Evolutionary conservation across 768 basidiomycete species (phyloP), one percentile per base, ranked within the genome.

Genomic region (Calocera cornea): DNA sequence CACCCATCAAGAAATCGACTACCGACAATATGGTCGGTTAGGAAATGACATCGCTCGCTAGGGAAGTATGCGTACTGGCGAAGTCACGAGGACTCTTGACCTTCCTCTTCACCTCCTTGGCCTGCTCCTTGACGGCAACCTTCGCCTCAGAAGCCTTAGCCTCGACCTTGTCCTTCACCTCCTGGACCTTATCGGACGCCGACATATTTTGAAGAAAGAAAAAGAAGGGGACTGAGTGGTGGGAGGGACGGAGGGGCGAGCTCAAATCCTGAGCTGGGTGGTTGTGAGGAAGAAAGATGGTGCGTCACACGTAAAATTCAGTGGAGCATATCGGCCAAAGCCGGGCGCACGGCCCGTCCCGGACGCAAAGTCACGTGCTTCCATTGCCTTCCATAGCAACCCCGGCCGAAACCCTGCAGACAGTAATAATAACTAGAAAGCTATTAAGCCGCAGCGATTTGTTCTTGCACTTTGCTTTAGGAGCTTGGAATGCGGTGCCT

Each of bases 1-100:
- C 92, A 78, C 92, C 92, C 92, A 95, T 95, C 81, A 94, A 77
- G 86, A 95, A 95, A 78, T 95, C 92, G 76, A 85, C 92, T 92
- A 74, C 40, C 64, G 22, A 29, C 34, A 49, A 64, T 12, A 38
- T n/a, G 34, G 19, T 17, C 41, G 12, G 24, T 34, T 8, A 38
- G 65, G 40, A 65, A 67, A 66, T 65, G 34, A 49, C 67, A n/a
- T 24, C 34, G 34, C 1, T 19, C 19, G 14, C 31, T 14, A 41
- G 34, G 33, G 12, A 41, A 60, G 41, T 19, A 70, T 67, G 83
- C 84, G 67, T 34, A 92, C 90, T 79, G 74, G 89, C 84, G 82
- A 97, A 97, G 11, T 95, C 93, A 86, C 90, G 86, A 70, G 90
- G 89, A 76, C 86, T 80, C 84, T 97, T 97, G 80, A 82, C 82